Percentiles rank a stretch among this genome's conserved stretches.
Conservation (phyloP, 139 green algal species). For the Gonium pectorale region DNA sequence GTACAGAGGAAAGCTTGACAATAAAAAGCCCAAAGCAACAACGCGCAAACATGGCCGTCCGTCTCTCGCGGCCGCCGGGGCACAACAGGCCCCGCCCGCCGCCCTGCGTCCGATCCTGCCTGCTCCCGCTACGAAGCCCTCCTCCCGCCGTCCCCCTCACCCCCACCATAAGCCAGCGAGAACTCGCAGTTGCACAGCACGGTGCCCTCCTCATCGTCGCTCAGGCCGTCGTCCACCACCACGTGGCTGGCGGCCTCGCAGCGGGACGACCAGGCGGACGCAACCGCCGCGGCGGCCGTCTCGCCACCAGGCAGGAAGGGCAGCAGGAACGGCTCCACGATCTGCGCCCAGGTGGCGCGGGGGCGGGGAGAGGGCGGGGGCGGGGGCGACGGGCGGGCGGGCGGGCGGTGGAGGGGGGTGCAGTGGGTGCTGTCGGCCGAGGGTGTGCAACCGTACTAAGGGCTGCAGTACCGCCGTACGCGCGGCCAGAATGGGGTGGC, state of each 20-base stretch:
- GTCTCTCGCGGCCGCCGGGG: too few species aligned
- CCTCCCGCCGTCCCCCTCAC: conserved; percentile 10
- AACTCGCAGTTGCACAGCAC: conserved; percentile 92
- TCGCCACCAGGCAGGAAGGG: conserved; percentile 42
- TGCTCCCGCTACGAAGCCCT: too few species aligned
- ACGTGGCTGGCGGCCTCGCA: conserved; percentile 33
- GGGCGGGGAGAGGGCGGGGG: not conserved
- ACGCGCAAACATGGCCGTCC: too few species aligned
- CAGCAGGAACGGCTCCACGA: conserved; percentile 75
- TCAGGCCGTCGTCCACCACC: conserved; percentile 42
- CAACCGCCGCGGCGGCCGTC: conserved; percentile 47
- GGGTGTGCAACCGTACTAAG: too few species aligned
- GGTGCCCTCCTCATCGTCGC: conserved; percentile 82
- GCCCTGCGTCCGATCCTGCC: too few species aligned
- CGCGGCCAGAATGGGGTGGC: too few species aligned
- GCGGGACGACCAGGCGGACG: not conserved
- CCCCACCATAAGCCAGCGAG: conserved; percentile 86
- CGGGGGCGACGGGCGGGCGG: not conserved
- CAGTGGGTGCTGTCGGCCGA: too few species aligned
- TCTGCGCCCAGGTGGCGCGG: not conserved
- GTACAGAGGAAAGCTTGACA: too few species aligned
- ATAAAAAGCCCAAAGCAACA: too few species aligned
- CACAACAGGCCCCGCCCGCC: too few species aligned
- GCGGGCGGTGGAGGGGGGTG: not conserved
- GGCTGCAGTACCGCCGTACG: too few species aligned